Evolutionary conservation across 148 eudicot species (phyloP).

Genomic region (Selenicereus undatus): DNA sequence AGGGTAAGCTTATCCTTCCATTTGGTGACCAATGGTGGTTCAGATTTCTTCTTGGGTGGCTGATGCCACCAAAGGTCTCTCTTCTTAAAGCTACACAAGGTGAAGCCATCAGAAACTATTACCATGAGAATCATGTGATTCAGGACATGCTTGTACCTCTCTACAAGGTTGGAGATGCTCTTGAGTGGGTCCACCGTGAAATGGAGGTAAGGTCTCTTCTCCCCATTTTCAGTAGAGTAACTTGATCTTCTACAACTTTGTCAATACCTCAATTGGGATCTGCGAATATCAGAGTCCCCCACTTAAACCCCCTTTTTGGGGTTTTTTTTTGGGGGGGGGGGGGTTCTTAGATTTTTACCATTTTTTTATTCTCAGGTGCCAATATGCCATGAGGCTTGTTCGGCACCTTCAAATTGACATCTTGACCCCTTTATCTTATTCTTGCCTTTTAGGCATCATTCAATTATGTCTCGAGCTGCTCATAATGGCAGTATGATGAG

Average conservation of each 20-base stretch:
- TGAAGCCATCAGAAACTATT: conserved; percentile 86
- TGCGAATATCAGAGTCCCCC: background rate
- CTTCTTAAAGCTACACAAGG: conserved; percentile 95
- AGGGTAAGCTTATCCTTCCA: conserved; percentile 89
- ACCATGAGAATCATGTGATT: conserved; percentile 89
- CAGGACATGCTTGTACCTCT: conserved; percentile 96
- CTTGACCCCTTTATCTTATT: background rate
- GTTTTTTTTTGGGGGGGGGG: background rate
- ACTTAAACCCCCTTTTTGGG: no score
- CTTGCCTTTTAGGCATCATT: background rate
- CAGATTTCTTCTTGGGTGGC: conserved; percentile 75
- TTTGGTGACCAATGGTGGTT: conserved; percentile 91
- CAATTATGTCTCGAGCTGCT: background rate
- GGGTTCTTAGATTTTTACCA: background rate
- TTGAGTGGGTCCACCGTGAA: conserved; percentile 78
- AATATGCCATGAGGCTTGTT: background rate
- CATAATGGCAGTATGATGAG: background rate
- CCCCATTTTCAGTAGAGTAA: background rate
- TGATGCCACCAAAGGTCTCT: conserved; percentile 96
- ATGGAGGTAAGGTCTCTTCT: conserved; percentile 68
- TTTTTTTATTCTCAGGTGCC: no score
- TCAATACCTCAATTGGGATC: background rate
- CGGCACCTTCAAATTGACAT: background rate
- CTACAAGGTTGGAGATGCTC: conserved; percentile 91
- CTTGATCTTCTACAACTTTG: background rate